Evolutionary conservation across 2,329 filamentous ascomycete genomes (phyloP).

Genomic region (Claviceps sp.): DNA sequence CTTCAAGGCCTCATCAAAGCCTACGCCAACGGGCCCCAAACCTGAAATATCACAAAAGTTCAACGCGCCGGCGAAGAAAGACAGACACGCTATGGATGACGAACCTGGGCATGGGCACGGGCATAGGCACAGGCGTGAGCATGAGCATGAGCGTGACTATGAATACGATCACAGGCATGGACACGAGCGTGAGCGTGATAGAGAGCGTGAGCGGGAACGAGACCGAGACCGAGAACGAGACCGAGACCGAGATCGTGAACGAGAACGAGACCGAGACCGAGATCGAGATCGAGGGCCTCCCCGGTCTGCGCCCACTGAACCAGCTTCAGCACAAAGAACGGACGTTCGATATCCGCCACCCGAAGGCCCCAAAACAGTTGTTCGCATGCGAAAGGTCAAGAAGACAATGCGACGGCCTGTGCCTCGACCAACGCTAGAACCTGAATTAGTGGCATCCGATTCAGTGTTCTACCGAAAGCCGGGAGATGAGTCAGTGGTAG

Average conservation of each 20-base stretch:
- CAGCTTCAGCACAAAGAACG: constrained; percentile 30
- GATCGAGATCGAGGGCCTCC: constrained; percentile 32
- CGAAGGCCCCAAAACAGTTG: constrained; percentile 21
- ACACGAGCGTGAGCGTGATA: neutral
- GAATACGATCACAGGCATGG: neutral
- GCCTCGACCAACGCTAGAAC: constrained; percentile 53
- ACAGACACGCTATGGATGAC: constrained; percentile 11
- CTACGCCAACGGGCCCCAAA: constrained; percentile 42
- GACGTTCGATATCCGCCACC: constrained; percentile 20
- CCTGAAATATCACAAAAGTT: constrained; percentile 55
- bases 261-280: neutral
- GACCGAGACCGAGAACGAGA: neutral
- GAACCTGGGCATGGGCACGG: constrained; percentile 7
- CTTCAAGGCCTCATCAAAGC: constrained; percentile 62
- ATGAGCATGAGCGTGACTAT: constrained; percentile 7
- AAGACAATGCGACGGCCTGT: constrained; percentile 59
- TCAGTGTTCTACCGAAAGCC: constrained; percentile 93
- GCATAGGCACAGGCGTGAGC: neutral
- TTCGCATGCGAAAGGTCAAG: constrained; percentile 49
- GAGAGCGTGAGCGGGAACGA: neutral
- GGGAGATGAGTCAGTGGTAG: constrained; percentile 93
- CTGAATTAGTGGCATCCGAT: constrained; percentile 64
- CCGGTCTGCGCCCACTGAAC: constrained; percentile 38
- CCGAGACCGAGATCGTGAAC: neutral
- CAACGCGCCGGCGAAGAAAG: constrained; percentile 43